Percentiles rank a stretch among this genome's conserved stretches.
Conservation (phyloP, 768 basidiomycete species). For the Psilocybe cubensis region DNA sequence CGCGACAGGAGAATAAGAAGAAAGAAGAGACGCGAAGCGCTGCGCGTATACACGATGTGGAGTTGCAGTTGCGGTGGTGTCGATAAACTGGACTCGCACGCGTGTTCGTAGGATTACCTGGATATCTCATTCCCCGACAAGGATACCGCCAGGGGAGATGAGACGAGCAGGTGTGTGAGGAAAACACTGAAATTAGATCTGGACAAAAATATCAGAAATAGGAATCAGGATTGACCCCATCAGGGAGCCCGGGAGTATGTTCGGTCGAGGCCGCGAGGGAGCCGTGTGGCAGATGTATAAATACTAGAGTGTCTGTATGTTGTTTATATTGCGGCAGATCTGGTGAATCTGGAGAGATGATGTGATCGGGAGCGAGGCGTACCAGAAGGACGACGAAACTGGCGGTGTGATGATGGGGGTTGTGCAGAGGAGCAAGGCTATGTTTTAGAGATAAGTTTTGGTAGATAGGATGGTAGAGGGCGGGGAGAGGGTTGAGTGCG, state of each 20-base stretch:
- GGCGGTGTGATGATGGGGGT: neutral
- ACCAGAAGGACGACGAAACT: conserved; percentile 7
- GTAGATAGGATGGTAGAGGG: neutral
- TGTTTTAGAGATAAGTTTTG: too few species aligned
- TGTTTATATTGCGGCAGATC: conserved; percentile 1
- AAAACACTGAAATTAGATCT: neutral
- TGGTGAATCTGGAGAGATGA: conserved; percentile 11
- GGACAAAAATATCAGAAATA: neutral
- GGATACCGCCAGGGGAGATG: too few species aligned
- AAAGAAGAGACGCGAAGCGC: neutral
- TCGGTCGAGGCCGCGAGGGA: conserved; percentile 5
- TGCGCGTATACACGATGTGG: neutral
- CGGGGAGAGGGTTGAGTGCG: neutral
- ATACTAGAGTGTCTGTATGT: conserved; percentile 2
- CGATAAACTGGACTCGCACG: neutral
- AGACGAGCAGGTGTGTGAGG: neutral
- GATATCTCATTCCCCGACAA: too few species aligned
- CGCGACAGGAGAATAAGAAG: neutral
- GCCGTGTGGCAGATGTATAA: conserved; percentile 1
- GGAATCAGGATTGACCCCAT: neutral
- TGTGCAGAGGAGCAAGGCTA: neutral
- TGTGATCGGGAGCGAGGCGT: conserved; percentile 9
- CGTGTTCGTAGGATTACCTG: neutral
- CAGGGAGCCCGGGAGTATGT: neutral
- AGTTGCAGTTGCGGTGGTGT: neutral